Evolutionary conservation across 139 green algal species (phyloP).

Genomic region (Coccomyxa sp.): DNA sequence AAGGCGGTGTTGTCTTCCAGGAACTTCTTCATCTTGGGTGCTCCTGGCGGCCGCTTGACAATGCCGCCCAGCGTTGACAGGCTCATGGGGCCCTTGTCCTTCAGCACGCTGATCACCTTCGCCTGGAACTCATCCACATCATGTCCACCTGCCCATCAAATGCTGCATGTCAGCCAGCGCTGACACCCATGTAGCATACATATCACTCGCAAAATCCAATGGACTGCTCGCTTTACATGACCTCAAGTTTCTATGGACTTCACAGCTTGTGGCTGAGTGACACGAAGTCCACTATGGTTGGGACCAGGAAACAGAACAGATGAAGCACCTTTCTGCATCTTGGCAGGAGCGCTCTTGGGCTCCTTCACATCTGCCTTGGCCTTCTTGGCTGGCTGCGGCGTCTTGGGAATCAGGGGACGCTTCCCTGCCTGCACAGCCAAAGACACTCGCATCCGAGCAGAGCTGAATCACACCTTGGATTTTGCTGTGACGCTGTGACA

Average conservation of each 20-base stretch:
- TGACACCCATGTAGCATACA: not conserved
- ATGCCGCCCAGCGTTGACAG: not conserved
- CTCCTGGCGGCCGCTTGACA: not conserved
- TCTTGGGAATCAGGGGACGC: not conserved
- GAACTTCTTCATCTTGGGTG: constrained; percentile 16
- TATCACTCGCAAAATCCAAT: too few relatives aligned
- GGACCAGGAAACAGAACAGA: too few relatives aligned
- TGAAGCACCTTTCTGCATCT: not conserved
- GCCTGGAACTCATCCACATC: not conserved
- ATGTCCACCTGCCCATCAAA: not conserved
- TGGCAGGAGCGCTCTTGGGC: not conserved
- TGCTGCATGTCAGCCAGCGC: not conserved
- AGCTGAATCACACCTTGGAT: not conserved
- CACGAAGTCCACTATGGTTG: not conserved
- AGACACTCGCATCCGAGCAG: not conserved
- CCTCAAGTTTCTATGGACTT: not conserved
- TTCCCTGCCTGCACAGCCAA: not conserved
- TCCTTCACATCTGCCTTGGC: not conserved
- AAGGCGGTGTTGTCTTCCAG: constrained; percentile 9
- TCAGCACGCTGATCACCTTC: not conserved
- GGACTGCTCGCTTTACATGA: too few relatives aligned
- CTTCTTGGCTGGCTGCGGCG: not conserved
- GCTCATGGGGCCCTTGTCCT: constrained; percentile 4
- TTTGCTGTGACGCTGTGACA: not conserved
- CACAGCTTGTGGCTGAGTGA: not conserved